Evolutionary conservation across 495 filamentous ascomycete genomes (phyloP), one percentile per base, ranked within the genome.

Genomic region (Cetradonia linearis): DNA sequence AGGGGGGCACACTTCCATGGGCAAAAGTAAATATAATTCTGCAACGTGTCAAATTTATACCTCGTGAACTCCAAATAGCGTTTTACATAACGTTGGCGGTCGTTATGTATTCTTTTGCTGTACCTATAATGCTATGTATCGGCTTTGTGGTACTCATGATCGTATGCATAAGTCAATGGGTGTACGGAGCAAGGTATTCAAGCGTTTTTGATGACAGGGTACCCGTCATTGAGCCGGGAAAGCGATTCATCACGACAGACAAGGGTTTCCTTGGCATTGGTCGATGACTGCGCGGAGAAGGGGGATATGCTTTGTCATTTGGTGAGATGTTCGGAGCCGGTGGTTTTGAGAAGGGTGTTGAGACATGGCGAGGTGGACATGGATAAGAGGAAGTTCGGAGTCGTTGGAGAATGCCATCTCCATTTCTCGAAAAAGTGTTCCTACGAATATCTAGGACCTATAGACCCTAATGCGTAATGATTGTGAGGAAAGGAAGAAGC

Each of bases 401-500:
- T 60, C 20, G 23, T 60, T 7, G 46, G 58, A 16, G n/a, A 28
- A 40, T 36, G 30, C 47, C 52, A 53, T 33, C 8, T 60, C 5
- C 48, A 50, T 40, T 30, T 60, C 34, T 11, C 46, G 33, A 9
- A n/a, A 10, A n/a, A 6, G 34, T 44, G 52, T 37, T 16, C 1
- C 23, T 6, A 60, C 14, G 58, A 60, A 20, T 60, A 60, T 40
- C 52, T 49, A 5, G 58, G 58, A 52, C 47, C 58, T 49, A 18
- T 23, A 44, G 40, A 44, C 11, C 40, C 7, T 9, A 36, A 11
- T 36, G 33, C 33, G 33, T n/a, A 11, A 36, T 36, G 33, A 36
- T 36, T 36, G 11, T 36, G 33, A 36, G 33, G 33, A 36, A 5
- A 36, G 11, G 33, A 36, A 36, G 11, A 5, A 36, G 11, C 5